A percentile compares a stretch with the other conserved stretches of the same genome.
phyloP scores from a whole-genome alignment of 2,329 filamentous ascomycete species.

The Canariomyces notabilis region DNA sequence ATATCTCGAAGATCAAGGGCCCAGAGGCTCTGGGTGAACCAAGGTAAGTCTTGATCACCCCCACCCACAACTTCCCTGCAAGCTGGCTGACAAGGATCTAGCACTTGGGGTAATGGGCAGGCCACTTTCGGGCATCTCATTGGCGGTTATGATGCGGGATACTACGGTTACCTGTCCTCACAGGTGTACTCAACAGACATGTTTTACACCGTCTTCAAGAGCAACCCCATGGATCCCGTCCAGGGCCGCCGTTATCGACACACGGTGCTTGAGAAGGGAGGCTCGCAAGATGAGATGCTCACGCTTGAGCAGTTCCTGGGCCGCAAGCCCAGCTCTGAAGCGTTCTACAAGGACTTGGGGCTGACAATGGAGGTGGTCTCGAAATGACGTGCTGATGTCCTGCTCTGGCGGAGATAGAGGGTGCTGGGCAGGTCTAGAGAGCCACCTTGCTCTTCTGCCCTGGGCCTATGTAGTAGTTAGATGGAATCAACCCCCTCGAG shows the following conservation, averaged over 20 bases:
- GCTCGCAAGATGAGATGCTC: slow-evolving; percentile 75
- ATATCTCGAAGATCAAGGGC: slow-evolving; percentile 70
- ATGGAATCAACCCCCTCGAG: no score
- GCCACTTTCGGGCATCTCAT: slow-evolving; percentile 79
- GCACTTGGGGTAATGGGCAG: slow-evolving; percentile 70
- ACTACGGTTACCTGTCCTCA: slow-evolving; percentile 71
- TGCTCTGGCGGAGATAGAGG: neutral
- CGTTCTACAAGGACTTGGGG: slow-evolving; percentile 76
- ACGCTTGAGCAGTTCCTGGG: slow-evolving; percentile 75
- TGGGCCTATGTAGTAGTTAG: no score
- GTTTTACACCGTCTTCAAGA: slow-evolving; percentile 76
- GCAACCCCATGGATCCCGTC: slow-evolving; percentile 69
- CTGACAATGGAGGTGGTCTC: slow-evolving; percentile 21
- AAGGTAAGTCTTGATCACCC: slow-evolving; percentile 38
- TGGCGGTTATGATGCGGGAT: slow-evolving; percentile 79
- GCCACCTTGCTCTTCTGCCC: neutral
- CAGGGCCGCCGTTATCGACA: slow-evolving; percentile 73
- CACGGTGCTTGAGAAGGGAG: slow-evolving; percentile 71
- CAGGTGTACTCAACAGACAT: slow-evolving; percentile 82
- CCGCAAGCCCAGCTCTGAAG: slow-evolving; percentile 68
- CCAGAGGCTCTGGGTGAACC: slow-evolving; percentile 60
- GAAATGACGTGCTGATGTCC: neutral
- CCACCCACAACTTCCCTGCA: neutral
- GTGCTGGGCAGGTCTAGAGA: no score
- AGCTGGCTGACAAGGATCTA: slow-evolving; percentile 24